A percentile compares a stretch with the other conserved stretches of the same genome.
These are phyloP conservation scores for Tetracentron sinense DNA, from an alignment of 164 flowering plant species.

Conservation along the genomic window DNA sequence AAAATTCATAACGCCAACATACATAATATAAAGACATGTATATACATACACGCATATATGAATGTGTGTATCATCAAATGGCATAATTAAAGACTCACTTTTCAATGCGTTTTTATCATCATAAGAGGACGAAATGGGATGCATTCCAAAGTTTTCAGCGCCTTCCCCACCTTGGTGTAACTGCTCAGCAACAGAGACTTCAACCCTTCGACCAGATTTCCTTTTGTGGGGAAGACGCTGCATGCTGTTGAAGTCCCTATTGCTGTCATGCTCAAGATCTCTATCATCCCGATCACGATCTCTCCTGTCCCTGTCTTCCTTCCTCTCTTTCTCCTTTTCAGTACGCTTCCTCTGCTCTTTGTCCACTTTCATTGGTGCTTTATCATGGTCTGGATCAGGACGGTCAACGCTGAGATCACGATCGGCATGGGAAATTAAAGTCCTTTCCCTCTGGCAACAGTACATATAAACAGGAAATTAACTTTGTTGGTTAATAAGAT, in stretches of 20 bases:
- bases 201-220: conserved; percentile 38
- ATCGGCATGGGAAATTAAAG: conserved; percentile 42
- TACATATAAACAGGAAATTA: conserved; percentile 12
- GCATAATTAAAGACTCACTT: conserved; percentile 35
- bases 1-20: too few species aligned
- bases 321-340: conserved; percentile 60
- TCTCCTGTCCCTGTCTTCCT: conserved; percentile 54
- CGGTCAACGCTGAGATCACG: conserved; percentile 51
- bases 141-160: conserved; percentile 42
- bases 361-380: conserved; percentile 32
- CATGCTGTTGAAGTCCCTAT: conserved; percentile 40
- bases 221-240: conserved; percentile 45
- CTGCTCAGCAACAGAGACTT: conserved; percentile 46
- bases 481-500: background rate
- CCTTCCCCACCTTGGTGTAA: conserved; percentile 47
- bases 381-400: conserved; percentile 54
- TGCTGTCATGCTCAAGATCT: conserved; percentile 48
- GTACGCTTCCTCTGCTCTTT: conserved; percentile 55
- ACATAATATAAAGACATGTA: background rate
- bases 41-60: background rate
- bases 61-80: background rate
- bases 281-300: conserved; percentile 52
- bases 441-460: conserved; percentile 57
- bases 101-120: conserved; percentile 58
- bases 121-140: conserved; percentile 33